Conservation (phyloP, 495 filamentous ascomycete genomes). For the Penicillium coprophilum region DNA sequence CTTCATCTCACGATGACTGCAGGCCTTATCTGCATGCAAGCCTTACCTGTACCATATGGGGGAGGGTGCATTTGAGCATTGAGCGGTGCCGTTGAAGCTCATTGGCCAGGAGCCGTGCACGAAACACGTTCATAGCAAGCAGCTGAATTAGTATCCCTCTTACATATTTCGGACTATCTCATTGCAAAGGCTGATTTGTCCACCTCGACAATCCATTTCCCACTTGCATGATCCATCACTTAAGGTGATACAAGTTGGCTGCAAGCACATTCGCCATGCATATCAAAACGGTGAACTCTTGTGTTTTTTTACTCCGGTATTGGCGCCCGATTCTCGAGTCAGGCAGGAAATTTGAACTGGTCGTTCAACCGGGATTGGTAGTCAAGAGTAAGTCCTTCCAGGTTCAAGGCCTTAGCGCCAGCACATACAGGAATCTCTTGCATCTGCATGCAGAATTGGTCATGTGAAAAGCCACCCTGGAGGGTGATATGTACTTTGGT, state of each 20-base stretch:
- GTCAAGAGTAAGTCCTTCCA: not conserved
- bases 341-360: constrained; percentile 5
- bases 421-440: constrained; percentile 31
- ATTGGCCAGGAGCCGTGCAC: not conserved
- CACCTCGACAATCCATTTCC: not conserved
- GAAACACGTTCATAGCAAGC: too few relatives aligned
- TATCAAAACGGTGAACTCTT: not conserved
- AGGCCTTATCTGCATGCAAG: constrained; percentile 9
- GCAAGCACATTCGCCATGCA: constrained; percentile 16
- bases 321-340: constrained; percentile 17
- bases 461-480: constrained; percentile 36
- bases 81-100: not conserved
- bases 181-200: not conserved
- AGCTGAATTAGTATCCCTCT: too few relatives aligned
- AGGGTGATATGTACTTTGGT: not conserved
- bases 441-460: constrained; percentile 44
- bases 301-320: not conserved
- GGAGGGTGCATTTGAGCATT: constrained; percentile 1
- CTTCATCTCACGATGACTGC: constrained; percentile 7
- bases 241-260: constrained; percentile 4
- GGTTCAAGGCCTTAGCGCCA: constrained; percentile 25
- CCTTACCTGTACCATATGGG: constrained; percentile 6
- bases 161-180: not conserved
- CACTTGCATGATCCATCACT: not conserved
- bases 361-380: constrained; percentile 5